Base-by-base conservation (phyloP, 2,329 filamentous ascomycete genomes). In the Coleophoma eucalyptorum region DNA sequence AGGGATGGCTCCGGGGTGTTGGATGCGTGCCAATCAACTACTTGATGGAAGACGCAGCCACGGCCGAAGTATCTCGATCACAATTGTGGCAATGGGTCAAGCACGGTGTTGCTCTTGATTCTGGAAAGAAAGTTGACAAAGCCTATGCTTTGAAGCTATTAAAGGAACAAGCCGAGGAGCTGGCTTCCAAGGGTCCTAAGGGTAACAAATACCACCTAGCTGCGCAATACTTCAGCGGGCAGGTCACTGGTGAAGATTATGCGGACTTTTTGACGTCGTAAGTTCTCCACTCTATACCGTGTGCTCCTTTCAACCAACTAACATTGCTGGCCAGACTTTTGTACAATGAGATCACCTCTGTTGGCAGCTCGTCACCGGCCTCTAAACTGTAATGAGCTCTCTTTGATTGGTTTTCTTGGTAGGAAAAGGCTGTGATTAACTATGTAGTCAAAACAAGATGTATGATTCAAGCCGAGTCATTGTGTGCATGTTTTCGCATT, bases 11-110 rank as follows among this genome's bases (percentile, higher is more conserved):
- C 54, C 87, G 92, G 55, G 94, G 93, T 33, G 81, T 97, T 19
- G 94, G 94, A 51, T 99, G 94, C 64, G 92, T 97, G 48, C 94
- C 94, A 45, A 97, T 97, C 74, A 97, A 97, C 79, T 96, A 87
- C 70, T 79, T 97, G 50, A 97, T 97, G 93, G 94, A 99, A 76
- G 94, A 97, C 62, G 94, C 94, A 16, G 94, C 94, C 20, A 99
- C 94, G 1, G 94, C 94, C 46, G 94, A 99, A 71, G 94, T 99
- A 5, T 95, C 89, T 50, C 86, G 94, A 63, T 90, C 84, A 60
- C 94, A 99, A 77, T 80, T 99, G 43, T 96, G 93, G 93, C 94
- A 99, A 71, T 99, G 94, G 94, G 83, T 87, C 57, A 84, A 80
- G 65, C 83, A 86, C 67, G 79, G 80, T 57, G 76, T 93, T 53